phyloP scores from a whole-genome alignment of 1,284 basidiomycete genomes.

The Puccinia sorghi region DNA sequence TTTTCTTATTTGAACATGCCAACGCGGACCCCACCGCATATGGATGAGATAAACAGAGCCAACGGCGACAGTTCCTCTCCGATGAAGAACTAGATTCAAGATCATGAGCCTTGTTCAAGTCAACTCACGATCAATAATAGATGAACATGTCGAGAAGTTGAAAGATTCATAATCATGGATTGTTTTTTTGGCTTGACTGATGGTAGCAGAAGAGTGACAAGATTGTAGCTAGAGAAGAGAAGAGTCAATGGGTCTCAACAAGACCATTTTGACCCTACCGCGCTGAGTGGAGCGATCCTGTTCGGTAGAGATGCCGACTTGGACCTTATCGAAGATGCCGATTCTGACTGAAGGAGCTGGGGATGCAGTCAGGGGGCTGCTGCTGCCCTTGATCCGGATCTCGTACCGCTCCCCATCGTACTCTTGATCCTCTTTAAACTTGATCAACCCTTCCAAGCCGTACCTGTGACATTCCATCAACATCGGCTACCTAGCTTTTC shows the following conservation, averaged over 20 bases:
- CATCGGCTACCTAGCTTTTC: constrained; percentile 14
- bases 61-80: too few species aligned
- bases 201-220: neutral
- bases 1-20: too few species aligned
- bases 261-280: constrained; percentile 58
- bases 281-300: constrained; percentile 42
- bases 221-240: constrained; percentile 48
- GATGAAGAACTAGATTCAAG: too few species aligned
- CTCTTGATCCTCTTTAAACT: constrained; percentile 56
- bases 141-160: too few species aligned
- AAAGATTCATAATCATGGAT: too few species aligned
- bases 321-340: constrained; percentile 48
- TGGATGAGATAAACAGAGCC: too few species aligned
- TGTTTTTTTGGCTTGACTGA: too few species aligned
- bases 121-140: too few species aligned
- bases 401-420: constrained; percentile 57
- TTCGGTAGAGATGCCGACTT: constrained; percentile 41
- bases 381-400: constrained; percentile 53
- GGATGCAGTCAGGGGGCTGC: too few species aligned
- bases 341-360: constrained; percentile 3
- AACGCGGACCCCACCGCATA: too few species aligned
- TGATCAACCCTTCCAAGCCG: constrained; percentile 57
- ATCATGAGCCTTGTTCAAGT: too few species aligned
- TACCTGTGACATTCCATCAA: constrained; percentile 47
- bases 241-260: constrained; percentile 70